Evolutionary conservation across 768 basidiomycete genomes (phyloP).

Genomic region (Favolaschia claudopus): DNA sequence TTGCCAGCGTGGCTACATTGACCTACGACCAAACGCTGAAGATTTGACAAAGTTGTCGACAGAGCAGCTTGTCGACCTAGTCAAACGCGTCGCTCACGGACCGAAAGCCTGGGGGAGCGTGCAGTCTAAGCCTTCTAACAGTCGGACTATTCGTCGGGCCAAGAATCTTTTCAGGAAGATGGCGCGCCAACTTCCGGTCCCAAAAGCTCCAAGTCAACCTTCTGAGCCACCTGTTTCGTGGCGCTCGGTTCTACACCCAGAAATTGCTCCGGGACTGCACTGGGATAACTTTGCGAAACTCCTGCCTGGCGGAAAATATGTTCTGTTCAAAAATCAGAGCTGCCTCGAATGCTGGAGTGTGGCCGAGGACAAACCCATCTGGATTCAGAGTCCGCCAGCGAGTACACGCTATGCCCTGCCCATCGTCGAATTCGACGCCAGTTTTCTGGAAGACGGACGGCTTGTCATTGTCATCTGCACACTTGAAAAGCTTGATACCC

Average conservation of each 20-base stretch:
- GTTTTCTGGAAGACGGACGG: background rate
- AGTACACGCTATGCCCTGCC: background rate
- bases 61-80: background rate
- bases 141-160: background rate
- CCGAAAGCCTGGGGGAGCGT: constrained; percentile 7
- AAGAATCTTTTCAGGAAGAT: background rate
- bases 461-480: background rate
- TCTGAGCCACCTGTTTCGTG: background rate
- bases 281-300: constrained; percentile 1
- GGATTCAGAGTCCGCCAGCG: background rate
- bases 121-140: background rate
- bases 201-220: background rate
- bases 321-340: constrained; percentile 5
- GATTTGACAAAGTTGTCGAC: background rate
- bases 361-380: constrained; percentile 3
- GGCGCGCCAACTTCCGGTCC: background rate
- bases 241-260: background rate
- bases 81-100: background rate
- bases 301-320: constrained; percentile 2
- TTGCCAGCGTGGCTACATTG: background rate
- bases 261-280: background rate
- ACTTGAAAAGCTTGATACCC: background rate
- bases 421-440: constrained; percentile 5
- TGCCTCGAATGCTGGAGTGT: constrained; percentile 11
- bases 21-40: background rate